A percentile compares a stretch with the other conserved stretches of the same genome.
Evolutionary conservation across 2,329 filamentous ascomycete genomes (phyloP).

Genomic region (Phoma herbarum): DNA sequence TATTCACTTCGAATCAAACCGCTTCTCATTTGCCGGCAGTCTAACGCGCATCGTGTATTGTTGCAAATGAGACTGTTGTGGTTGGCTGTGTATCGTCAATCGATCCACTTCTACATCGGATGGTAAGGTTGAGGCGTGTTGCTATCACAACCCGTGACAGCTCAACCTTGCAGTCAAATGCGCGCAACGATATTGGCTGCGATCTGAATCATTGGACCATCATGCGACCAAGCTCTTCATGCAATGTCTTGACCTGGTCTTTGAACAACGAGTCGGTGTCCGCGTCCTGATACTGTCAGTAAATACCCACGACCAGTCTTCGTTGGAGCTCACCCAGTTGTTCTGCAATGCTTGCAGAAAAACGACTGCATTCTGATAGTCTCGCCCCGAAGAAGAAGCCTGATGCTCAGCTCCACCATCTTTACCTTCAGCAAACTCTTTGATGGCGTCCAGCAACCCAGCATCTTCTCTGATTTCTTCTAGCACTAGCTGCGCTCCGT

Average conservation of each 20-base stretch:
- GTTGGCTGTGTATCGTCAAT: slow-evolving; percentile 7
- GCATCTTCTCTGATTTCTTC: slow-evolving; percentile 41
- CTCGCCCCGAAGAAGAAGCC: slow-evolving; percentile 35
- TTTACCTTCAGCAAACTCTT: slow-evolving; percentile 43
- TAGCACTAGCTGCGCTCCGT: slow-evolving; percentile 41
- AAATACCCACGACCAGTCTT: background rate
- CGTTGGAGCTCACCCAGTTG: slow-evolving; percentile 41
- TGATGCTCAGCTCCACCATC: slow-evolving; percentile 36
- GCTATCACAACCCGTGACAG: background rate
- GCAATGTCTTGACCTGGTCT: slow-evolving; percentile 33
- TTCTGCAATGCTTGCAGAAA: slow-evolving; percentile 46
- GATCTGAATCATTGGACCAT: slow-evolving; percentile 24
- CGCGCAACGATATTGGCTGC: background rate
- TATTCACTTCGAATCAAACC: slow-evolving; percentile 31
- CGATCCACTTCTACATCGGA: slow-evolving; percentile 10
- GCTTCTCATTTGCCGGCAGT: slow-evolving; percentile 34
- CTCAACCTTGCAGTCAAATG: slow-evolving; percentile 1
- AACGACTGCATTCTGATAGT: slow-evolving; percentile 49
- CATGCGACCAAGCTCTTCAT: slow-evolving; percentile 34
- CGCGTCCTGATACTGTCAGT: slow-evolving; percentile 32
- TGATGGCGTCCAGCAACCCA: slow-evolving; percentile 44
- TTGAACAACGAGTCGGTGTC: slow-evolving; percentile 36
- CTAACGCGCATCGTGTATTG: background rate
- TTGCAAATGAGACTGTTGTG: slow-evolving; percentile 19
- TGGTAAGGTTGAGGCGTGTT: slow-evolving; percentile 16